These are phyloP conservation scores for Rhizopus sp. DNA, from an alignment of 371 early-diverging fungal genomes.

Conservation along the genomic window DNA sequence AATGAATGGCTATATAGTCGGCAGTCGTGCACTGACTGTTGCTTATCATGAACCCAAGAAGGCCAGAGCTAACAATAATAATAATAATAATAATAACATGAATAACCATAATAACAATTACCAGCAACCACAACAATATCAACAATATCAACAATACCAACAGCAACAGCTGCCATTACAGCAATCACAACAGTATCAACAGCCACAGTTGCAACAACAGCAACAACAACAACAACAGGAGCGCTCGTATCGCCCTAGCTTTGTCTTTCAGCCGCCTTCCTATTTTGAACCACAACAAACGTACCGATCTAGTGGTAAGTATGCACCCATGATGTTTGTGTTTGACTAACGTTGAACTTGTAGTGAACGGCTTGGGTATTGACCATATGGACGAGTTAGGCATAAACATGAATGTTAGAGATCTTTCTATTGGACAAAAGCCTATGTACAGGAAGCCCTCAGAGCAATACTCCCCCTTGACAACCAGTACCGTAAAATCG, in stretches of 20 bases:
- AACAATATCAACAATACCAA: neutral
- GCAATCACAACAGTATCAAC: constrained; percentile 4
- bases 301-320: neutral
- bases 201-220: neutral
- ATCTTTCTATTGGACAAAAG: constrained; percentile 39
- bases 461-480: constrained; percentile 37
- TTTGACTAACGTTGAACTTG: neutral
- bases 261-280: neutral
- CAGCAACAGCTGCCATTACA: constrained; percentile 8
- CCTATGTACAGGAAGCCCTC: constrained; percentile 19
- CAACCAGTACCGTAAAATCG: constrained; percentile 36
- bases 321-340: neutral
- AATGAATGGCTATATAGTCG: constrained; percentile 35
- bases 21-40: constrained; percentile 28
- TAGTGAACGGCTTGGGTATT: constrained; percentile 34
- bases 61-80: constrained; percentile 9
- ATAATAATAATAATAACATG: neutral
- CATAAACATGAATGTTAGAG: constrained; percentile 31
- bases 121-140: neutral
- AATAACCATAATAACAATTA: constrained; percentile 5
- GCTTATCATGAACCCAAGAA: constrained; percentile 47
- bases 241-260: neutral
- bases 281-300: neutral
- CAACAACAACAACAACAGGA: constrained; percentile 2
- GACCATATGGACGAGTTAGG: constrained; percentile 43